phyloP scores from a whole-genome alignment of 495 filamentous ascomycete species.

The Trichoderma reesei region DNA sequence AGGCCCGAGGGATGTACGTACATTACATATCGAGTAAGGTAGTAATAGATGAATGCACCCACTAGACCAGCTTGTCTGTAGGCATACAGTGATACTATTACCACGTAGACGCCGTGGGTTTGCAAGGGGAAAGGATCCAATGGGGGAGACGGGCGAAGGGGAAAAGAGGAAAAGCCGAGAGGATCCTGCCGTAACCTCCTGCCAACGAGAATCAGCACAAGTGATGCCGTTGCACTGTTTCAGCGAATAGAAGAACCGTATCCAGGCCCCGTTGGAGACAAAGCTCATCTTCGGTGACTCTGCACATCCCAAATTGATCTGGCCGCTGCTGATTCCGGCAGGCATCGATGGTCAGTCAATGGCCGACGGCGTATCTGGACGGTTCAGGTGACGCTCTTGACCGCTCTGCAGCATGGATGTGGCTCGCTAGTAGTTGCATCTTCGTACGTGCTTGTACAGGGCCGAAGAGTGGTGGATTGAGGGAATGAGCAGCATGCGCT shows the following conservation, averaged over 20 bases:
- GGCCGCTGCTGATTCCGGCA: neutral
- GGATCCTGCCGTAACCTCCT: too few relatives aligned
- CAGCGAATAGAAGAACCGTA: neutral
- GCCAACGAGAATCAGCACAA: too few relatives aligned
- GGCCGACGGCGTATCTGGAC: neutral
- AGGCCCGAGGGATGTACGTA: too few relatives aligned
- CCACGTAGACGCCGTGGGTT: neutral
- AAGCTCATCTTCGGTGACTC: neutral
- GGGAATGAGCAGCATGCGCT: neutral
- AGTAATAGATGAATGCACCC: too few relatives aligned
- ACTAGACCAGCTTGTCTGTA: too few relatives aligned
- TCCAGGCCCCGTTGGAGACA: neutral
- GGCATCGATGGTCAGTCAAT: neutral
- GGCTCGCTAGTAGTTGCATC: neutral
- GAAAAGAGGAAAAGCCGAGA: too few relatives aligned
- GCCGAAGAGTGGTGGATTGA: neutral
- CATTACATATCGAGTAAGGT: too few relatives aligned
- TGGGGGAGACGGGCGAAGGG: too few relatives aligned
- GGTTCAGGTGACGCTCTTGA: conserved; percentile 4
- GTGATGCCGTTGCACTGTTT: too few relatives aligned
- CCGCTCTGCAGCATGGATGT: conserved; percentile 4
- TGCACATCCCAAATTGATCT: neutral
- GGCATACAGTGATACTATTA: too few relatives aligned
- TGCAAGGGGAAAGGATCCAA: neutral
- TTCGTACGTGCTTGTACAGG: neutral